phyloP scores from a whole-genome alignment of 108 stramenopile genomes.

The Epipyxis sp. region DNA sequence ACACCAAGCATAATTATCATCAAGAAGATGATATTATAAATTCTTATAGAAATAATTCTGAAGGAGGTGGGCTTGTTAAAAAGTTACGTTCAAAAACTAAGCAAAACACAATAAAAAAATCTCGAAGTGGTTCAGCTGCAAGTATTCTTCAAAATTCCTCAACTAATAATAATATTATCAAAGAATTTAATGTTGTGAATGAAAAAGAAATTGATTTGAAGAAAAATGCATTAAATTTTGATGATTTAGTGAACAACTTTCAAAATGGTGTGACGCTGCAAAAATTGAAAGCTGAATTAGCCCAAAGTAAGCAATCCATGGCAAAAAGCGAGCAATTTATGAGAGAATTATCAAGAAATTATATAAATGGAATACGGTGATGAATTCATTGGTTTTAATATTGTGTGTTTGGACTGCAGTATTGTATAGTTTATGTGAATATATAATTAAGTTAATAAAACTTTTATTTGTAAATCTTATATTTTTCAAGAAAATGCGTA shows the following conservation, averaged over 20 bases:
- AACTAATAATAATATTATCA: neutral
- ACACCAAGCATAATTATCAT: neutral
- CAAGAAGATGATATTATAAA: neutral
- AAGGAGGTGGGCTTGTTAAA: neutral
- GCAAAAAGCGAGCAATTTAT: neutral
- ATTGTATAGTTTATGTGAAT: no score
- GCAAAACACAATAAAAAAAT: neutral
- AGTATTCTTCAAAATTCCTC: neutral
- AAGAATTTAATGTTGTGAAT: neutral
- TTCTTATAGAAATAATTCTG: neutral
- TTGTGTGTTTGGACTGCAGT: no score
- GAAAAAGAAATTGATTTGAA: constrained; percentile 8
- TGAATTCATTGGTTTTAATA: no score
- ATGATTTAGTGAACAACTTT: neutral
- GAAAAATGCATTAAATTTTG: neutral
- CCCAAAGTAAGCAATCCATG: neutral
- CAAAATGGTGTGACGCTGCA: constrained; percentile 3
- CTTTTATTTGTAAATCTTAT: no score
- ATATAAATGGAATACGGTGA: no score
- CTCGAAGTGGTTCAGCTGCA: neutral
- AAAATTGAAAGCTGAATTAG: neutral
- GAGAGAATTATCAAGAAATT: neutral
- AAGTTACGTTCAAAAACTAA: neutral
- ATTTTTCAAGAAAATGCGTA: no score
- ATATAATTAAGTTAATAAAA: no score